Evolutionary conservation across 2,329 filamentous ascomycete species (phyloP).

Genomic region (Aureobasidium sp.): DNA sequence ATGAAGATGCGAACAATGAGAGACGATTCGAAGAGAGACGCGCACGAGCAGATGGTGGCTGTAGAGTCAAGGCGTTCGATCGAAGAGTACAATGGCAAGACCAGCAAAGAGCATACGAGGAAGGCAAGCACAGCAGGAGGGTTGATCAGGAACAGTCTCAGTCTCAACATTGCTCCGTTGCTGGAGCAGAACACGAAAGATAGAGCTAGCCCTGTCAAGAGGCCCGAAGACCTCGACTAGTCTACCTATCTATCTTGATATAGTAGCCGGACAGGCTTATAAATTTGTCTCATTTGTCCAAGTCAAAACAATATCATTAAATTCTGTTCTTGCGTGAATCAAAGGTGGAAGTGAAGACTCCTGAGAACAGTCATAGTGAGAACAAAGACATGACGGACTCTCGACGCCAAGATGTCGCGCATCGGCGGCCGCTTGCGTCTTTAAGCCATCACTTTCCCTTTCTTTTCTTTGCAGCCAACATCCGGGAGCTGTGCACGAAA

Average conservation of each 20-base stretch:
- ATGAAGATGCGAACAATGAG: constrained; percentile 91
- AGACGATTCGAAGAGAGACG: constrained; percentile 55
- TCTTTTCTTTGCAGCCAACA: not conserved
- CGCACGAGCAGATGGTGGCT: constrained; percentile 33
- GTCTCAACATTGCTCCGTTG: constrained; percentile 27
- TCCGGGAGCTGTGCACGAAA: not conserved
- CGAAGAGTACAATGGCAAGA: constrained; percentile 18
- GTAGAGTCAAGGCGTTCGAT: constrained; percentile 30
- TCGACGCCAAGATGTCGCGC: not conserved
- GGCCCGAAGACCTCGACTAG: constrained; percentile 40
- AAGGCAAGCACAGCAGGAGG: constrained; percentile 26
- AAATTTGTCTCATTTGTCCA: constrained; percentile 1
- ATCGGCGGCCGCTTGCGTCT: constrained; percentile 4
- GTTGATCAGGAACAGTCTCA: constrained; percentile 33
- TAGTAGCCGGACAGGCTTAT: not conserved
- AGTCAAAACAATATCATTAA: not conserved
- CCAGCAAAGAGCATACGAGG: constrained; percentile 13
- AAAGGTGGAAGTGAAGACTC: not conserved
- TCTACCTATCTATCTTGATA: not conserved
- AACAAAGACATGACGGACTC: not conserved
- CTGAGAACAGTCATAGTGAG: not conserved
- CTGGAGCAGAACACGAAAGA: constrained; percentile 17
- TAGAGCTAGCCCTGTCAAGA: constrained; percentile 36
- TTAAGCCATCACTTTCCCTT: constrained; percentile 2
- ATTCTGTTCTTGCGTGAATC: not conserved